These are phyloP conservation scores for Cryptosporidium meleagridis DNA, from an alignment of 169 alveolate genomes.

Conservation along the genomic window DNA sequence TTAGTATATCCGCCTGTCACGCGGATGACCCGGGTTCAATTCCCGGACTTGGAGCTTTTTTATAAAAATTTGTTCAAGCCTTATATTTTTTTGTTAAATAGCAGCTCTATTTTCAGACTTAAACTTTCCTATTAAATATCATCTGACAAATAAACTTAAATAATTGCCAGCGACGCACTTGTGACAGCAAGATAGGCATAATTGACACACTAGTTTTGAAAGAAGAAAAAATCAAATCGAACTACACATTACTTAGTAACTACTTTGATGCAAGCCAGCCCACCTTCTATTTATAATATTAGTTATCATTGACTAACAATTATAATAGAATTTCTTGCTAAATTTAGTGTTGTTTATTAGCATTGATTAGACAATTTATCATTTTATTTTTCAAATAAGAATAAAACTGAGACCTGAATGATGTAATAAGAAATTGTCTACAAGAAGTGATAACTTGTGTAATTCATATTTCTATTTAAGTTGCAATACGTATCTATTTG, in stretches of 20 bases:
- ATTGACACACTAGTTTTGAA: too few species aligned
- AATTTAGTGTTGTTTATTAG: neutral
- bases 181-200: neutral
- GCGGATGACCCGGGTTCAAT: conserved; percentile 93
- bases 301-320: neutral
- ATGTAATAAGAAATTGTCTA: neutral
- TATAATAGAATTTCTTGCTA: neutral
- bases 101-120: too few species aligned
- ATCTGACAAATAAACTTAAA: too few species aligned
- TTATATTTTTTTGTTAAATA: too few species aligned
- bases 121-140: too few species aligned
- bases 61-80: neutral
- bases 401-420: neutral
- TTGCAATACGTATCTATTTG: neutral
- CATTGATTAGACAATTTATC: neutral
- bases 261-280: neutral
- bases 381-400: neutral
- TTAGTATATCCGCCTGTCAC: conserved; percentile 92
- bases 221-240: neutral
- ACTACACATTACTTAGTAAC: conserved; percentile 10
- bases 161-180: too few species aligned
- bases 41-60: conserved; percentile 90
- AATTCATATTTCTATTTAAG: neutral
- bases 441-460: conserved; percentile 19
- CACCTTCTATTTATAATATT: neutral